Percentiles rank a stretch among this genome's conserved stretches.
These are phyloP conservation scores for Cryptococcus sp. DNA, from an alignment of 1,284 basidiomycete genomes.

Conservation along the genomic window DNA sequence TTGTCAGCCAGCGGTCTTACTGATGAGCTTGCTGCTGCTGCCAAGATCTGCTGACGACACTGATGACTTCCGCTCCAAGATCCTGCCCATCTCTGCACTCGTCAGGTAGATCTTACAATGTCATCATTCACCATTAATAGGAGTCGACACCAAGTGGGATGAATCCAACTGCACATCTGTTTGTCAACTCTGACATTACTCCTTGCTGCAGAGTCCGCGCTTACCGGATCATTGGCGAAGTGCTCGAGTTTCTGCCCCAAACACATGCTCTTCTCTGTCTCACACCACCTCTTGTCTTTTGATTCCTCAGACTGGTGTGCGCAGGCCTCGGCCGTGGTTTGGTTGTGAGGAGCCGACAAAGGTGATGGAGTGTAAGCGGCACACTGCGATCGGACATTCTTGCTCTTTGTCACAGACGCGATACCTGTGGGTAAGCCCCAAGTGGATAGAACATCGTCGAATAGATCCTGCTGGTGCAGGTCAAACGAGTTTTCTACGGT, in stretches of 20 bases:
- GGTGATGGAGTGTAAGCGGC: neutral
- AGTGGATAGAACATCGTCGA: slow-evolving; percentile 11
- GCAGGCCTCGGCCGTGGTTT: too few relatives aligned
- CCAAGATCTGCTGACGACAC: slow-evolving; percentile 8
- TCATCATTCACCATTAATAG: slow-evolving; percentile 11
- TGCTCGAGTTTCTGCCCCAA: too few relatives aligned
- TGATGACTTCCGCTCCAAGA: slow-evolving; percentile 7
- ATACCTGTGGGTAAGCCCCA: slow-evolving; percentile 12
- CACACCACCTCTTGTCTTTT: too few relatives aligned
- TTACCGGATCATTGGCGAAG: too few relatives aligned
- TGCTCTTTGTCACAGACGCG: neutral
- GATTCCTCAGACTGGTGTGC: too few relatives aligned
- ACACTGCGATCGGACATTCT: neutral
- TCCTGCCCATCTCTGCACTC: slow-evolving; percentile 10
- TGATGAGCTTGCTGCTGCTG: slow-evolving; percentile 6
- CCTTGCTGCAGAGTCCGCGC: too few relatives aligned
- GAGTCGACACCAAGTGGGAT: slow-evolving; percentile 1
- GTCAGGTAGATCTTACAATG: neutral
- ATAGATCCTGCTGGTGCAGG: slow-evolving; percentile 5
- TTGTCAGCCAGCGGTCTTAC: slow-evolving; percentile 8
- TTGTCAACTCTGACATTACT: too few relatives aligned
- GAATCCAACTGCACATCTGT: neutral
- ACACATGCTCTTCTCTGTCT: too few relatives aligned
- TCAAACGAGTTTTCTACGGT: neutral
- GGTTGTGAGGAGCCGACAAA: too few relatives aligned